Conservation (phyloP, 345 rosid species). For the Hibiscus tridactylites region DNA sequence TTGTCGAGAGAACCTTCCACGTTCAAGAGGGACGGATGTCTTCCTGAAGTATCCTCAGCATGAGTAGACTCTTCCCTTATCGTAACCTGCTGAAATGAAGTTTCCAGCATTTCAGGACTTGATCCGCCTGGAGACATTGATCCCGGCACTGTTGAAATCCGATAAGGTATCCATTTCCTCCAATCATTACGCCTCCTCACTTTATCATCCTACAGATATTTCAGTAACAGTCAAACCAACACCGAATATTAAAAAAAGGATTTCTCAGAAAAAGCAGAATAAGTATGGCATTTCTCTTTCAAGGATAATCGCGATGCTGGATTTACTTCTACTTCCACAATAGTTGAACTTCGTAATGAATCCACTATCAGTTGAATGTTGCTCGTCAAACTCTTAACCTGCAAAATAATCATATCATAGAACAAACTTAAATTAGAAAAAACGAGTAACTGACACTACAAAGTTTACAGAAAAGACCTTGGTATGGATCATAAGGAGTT, state of each 20-base stretch:
- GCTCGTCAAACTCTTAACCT: conserved; percentile 55
- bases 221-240: neutral
- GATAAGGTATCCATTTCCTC: conserved; percentile 36
- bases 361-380: conserved; percentile 51
- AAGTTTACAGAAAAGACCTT: neutral
- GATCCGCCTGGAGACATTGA: conserved; percentile 13
- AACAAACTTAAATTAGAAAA: conserved; percentile 10
- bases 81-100: conserved; percentile 30
- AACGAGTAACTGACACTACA: neutral
- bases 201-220: conserved; percentile 35
- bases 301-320: neutral
- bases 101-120: conserved; percentile 19
- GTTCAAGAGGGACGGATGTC: neutral
- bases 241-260: neutral
- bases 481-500: neutral
- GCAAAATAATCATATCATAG: conserved; percentile 19
- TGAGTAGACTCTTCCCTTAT: conserved; percentile 19
- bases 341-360: conserved; percentile 43
- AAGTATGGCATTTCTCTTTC: neutral
- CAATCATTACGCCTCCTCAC: conserved; percentile 52
- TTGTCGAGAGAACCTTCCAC: neutral
- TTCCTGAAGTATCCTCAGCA: neutral
- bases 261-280: neutral
- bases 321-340: conserved; percentile 69
- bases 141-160: conserved; percentile 20